Evolutionary conservation across 1,139 yeast species (phyloP).

Genomic region (Zhuliangozyma blackwelliae): DNA sequence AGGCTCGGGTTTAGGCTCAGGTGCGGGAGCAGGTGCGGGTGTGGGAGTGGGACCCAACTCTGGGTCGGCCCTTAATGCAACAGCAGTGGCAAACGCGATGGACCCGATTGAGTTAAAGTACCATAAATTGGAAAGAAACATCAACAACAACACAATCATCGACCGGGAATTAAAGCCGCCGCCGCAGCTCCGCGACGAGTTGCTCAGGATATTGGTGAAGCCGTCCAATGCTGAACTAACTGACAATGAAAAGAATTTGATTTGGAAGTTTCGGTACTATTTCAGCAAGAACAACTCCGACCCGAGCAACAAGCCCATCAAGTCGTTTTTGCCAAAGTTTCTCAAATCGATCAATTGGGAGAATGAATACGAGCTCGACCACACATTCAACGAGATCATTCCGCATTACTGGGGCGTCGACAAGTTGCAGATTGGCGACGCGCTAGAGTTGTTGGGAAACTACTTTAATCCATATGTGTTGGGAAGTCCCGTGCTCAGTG

Average conservation of each 20-base stretch:
- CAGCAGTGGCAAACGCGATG: constrained; percentile 17
- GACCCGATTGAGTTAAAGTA: constrained; percentile 90
- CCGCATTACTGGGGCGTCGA: constrained; percentile 50
- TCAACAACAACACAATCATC: constrained; percentile 68
- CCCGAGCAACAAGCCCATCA: constrained; percentile 13
- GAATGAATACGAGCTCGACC: constrained; percentile 73
- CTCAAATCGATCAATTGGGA: constrained; percentile 87
- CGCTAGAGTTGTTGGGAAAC: constrained; percentile 81
- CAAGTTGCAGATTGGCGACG: constrained; percentile 87
- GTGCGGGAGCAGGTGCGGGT: not conserved
- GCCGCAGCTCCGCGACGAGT: constrained; percentile 72
- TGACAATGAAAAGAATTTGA: constrained; percentile 78
- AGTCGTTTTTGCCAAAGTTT: constrained; percentile 74
- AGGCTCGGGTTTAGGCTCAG: not conserved
- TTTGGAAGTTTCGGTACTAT: constrained; percentile 91
- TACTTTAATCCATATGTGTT: constrained; percentile 47
- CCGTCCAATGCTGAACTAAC: constrained; percentile 82
- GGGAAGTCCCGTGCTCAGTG: constrained; percentile 14
- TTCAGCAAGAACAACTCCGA: constrained; percentile 56
- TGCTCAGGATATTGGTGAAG: constrained; percentile 61
- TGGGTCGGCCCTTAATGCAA: constrained; percentile 10
- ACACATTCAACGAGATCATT: constrained; percentile 59
- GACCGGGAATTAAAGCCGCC: constrained; percentile 90
- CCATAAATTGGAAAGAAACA: constrained; percentile 72
- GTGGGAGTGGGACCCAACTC: not conserved